Base-by-base conservation (phyloP, 1,284 basidiomycete genomes). In the Cutaneotrichosporon sp. region DNA sequence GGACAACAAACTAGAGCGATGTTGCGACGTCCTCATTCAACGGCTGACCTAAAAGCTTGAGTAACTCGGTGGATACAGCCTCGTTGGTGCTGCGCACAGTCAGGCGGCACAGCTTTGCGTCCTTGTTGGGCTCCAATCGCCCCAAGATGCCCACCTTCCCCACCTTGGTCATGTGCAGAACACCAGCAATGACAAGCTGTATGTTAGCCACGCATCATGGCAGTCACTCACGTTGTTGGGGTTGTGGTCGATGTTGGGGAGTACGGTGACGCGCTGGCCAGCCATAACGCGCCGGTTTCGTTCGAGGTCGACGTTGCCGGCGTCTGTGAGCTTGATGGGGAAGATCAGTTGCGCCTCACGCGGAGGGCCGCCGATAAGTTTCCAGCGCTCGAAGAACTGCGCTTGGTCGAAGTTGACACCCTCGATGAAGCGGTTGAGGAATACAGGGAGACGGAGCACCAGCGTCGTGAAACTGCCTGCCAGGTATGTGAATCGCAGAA, bases 301-400 rank as follows among this genome's bases (percentile, higher is more conserved):
- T 11, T 81, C 82, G 16, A 88, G 77, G 76, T 98, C 91, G 56
- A 97, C 81, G 58, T 90, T 86, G 5, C 90, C 90, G 4, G 82
- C 78, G 9, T 82, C 82, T 46, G 86, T 86, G 32, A 97, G 82
- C 51, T 83, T 81, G 70, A 98, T 89, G 0, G 89, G 86, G 81
- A 97, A 97, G 66, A 99, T 86, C 65, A 82, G 82, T 79, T 99
- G 97, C 21, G 90, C 87, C 82, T 99, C 97, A 62, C 94, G 86
- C 30, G 94, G 93, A 32, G 95, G 85, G 1, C 93, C 94, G 21
- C 96, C 96, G 64, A 99, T 97, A 73, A 97, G 83, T 80, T 93
- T 93, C 97, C 97, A 99, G 61, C 97, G 85, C 80, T 97, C 95
- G 80, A 99, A 99, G 84, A 99, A 99, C 70, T 96, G 91, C 0